phyloP scores from a whole-genome alignment of 257 asterid genomes.

The Solanum pennellii region DNA sequence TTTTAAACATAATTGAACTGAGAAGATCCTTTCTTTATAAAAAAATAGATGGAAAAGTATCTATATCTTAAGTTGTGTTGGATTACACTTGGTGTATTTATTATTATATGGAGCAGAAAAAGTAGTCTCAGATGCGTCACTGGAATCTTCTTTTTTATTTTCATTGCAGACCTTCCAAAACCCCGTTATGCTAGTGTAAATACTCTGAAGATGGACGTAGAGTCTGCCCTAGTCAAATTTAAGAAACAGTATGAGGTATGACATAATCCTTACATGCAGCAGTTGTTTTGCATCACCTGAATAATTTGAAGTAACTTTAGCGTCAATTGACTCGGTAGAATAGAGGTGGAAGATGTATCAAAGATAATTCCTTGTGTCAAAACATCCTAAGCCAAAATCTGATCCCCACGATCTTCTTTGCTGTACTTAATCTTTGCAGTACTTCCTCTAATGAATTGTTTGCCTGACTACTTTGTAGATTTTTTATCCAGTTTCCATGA shows the following conservation, averaged over 20 bases:
- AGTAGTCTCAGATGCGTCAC: neutral
- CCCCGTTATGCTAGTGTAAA: slow-evolving; percentile 93
- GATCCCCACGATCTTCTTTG: neutral
- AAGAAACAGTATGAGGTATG: slow-evolving; percentile 48
- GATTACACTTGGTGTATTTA: neutral
- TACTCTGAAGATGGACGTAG: slow-evolving; percentile 62
- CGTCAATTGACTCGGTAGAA: neutral
- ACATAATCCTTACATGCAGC: neutral
- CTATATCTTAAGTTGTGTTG: neutral
- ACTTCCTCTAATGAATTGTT: neutral
- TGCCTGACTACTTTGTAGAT: neutral
- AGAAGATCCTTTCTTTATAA: neutral
- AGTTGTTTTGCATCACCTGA: neutral
- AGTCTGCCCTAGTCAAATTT: slow-evolving; percentile 44
- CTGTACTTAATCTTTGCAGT: neutral
- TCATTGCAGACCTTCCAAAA: slow-evolving; percentile 47
- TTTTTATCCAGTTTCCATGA: neutral
- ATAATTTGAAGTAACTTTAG: neutral
- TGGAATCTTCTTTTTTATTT: neutral
- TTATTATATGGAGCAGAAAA: neutral
- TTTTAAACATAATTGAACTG: neutral
- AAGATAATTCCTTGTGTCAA: neutral
- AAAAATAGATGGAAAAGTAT: neutral
- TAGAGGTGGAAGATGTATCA: neutral
- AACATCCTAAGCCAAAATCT: neutral